These are phyloP conservation scores for Entomortierella beljakovae DNA, from an alignment of 192 early-diverging fungal species.

Conservation along the genomic window DNA sequence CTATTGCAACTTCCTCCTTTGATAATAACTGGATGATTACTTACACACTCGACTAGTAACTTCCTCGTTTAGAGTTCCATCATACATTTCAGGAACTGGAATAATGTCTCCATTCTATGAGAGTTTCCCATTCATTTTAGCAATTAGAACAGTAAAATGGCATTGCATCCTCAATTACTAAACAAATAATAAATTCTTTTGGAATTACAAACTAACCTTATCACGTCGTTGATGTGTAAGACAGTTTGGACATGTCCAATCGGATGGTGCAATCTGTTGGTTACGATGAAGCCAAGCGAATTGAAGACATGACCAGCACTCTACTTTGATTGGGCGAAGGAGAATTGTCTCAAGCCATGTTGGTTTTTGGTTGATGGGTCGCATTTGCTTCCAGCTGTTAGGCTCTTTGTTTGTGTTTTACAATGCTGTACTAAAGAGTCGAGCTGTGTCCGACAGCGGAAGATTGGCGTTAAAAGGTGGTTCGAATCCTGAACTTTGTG, in stretches of 20 bases:
- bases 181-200: too few species aligned
- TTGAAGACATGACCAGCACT: slow-evolving; percentile 44
- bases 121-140: too few species aligned
- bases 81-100: slow-evolving; percentile 49
- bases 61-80: slow-evolving; percentile 34
- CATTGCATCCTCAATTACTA: too few species aligned
- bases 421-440: not conserved
- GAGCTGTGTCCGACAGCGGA: not conserved
- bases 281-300: slow-evolving; percentile 35
- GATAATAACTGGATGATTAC: not conserved
- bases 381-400: slow-evolving; percentile 12
- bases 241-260: slow-evolving; percentile 50
- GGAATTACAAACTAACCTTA: slow-evolving; percentile 28
- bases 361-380: slow-evolving; percentile 21
- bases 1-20: not conserved
- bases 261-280: slow-evolving; percentile 17
- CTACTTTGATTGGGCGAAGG: slow-evolving; percentile 33
- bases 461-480: not conserved
- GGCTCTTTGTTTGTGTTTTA: not conserved
- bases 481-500: too few species aligned
- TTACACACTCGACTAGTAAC: slow-evolving; percentile 23
- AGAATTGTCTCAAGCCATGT: slow-evolving; percentile 29
- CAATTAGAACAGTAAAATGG: too few species aligned
- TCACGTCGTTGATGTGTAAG: slow-evolving; percentile 29
- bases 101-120: slow-evolving; percentile 40